Evolutionary conservation across 805 yeast genomes (phyloP).

Genomic region (Ogataea nakhonphanomensis): DNA sequence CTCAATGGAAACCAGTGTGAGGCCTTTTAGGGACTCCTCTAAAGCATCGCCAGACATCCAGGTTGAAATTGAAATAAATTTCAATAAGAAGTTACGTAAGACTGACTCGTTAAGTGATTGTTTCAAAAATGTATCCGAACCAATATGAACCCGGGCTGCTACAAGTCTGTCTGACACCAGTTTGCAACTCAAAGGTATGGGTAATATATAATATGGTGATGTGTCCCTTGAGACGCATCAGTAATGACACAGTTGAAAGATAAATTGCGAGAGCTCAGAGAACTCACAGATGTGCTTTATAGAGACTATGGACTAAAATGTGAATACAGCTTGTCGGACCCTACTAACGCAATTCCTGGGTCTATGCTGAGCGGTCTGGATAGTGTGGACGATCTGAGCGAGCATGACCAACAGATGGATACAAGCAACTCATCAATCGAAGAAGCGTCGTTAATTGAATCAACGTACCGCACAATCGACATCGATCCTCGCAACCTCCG

Average conservation of each 20-base stretch:
- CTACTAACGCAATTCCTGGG: constrained; percentile 1
- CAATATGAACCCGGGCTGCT: background rate
- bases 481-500: constrained; percentile 20
- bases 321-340: constrained; percentile 13
- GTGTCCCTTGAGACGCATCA: constrained; percentile 9
- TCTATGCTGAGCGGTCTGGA: background rate
- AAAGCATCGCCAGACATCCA: constrained; percentile 14
- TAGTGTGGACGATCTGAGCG: background rate
- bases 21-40: constrained; percentile 23
- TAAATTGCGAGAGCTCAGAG: constrained; percentile 9
- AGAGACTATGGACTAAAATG: constrained; percentile 14
- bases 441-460: constrained; percentile 9
- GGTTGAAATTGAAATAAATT: background rate
- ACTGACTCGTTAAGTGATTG: background rate
- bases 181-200: background rate
- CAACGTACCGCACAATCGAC: constrained; percentile 15
- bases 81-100: constrained; percentile 1
- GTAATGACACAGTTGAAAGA: constrained; percentile 15
- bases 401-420: background rate
- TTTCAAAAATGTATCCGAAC: constrained; percentile 7
- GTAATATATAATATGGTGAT: constrained; percentile 12
- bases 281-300: constrained; percentile 14
- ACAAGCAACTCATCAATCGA: constrained; percentile 7
- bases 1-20: constrained; percentile 26
- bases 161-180: constrained; percentile 1